Evolutionary conservation across 306 rosid genomes (phyloP).

Genomic region (Sophora flavescens): DNA sequence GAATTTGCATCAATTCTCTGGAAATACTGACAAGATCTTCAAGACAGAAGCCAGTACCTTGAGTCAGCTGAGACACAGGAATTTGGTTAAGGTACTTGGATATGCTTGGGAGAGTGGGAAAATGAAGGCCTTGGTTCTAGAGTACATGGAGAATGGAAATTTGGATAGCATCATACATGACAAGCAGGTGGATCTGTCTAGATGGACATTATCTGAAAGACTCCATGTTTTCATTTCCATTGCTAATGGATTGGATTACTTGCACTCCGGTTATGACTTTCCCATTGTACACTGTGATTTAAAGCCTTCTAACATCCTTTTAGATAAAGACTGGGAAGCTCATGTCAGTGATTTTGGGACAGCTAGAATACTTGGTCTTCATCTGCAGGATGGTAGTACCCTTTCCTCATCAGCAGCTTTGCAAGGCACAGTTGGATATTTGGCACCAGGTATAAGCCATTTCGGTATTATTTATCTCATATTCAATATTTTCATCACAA

Average conservation of each 20-base stretch:
- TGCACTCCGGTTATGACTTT: conserved; percentile 75
- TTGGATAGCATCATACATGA: conserved; percentile 76
- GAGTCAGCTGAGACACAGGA: conserved; percentile 81
- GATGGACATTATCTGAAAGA: conserved; percentile 73
- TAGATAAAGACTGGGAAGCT: conserved; percentile 78
- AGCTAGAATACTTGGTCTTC: conserved; percentile 85
- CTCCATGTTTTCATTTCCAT: conserved; percentile 63
- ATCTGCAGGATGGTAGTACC: conserved; percentile 61
- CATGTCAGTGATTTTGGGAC: conserved; percentile 96
- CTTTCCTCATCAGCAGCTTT: conserved; percentile 72
- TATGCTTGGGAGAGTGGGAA: conserved; percentile 90
- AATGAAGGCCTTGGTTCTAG: conserved; percentile 82
- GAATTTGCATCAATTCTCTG: conserved; percentile 73
- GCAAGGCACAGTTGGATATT: conserved; percentile 83
- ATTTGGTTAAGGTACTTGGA: conserved; percentile 85
- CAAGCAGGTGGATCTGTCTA: conserved; percentile 48
- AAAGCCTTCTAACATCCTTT: conserved; percentile 88
- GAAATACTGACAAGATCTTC: conserved; percentile 71
- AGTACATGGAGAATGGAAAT: conserved; percentile 83
- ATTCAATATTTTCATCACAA: conserved; percentile 3
- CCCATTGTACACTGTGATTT: conserved; percentile 89
- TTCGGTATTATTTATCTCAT: conserved; percentile 14
- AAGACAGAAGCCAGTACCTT: conserved; percentile 74
- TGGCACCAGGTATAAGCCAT: conserved; percentile 82
- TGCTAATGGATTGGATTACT: conserved; percentile 81